These are phyloP conservation scores for Yarrowia yakushimensis DNA, from an alignment of 805 yeast genomes.

Conservation along the genomic window DNA sequence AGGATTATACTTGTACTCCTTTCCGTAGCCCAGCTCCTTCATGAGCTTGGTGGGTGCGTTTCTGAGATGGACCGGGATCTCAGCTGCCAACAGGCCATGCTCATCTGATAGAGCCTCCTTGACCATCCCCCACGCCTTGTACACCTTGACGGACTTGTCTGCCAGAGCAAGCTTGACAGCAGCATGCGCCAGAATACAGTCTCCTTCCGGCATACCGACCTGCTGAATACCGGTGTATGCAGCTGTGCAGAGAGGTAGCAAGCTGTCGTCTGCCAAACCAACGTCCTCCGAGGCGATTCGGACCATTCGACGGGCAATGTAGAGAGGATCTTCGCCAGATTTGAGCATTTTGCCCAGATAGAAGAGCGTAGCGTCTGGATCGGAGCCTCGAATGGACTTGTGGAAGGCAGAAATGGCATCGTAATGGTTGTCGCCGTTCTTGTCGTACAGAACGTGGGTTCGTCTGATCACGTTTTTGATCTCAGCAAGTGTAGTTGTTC, in stretches of 20 bases:
- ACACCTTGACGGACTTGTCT: conserved; percentile 79
- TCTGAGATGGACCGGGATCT: conserved; percentile 67
- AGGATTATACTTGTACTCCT: conserved; percentile 87
- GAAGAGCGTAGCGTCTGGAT: conserved; percentile 85
- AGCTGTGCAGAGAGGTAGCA: conserved; percentile 82
- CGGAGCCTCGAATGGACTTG: conserved; percentile 83
- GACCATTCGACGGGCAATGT: conserved; percentile 85
- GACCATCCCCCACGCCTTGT: conserved; percentile 72
- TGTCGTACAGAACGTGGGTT: conserved; percentile 67
- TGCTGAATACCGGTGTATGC: conserved; percentile 83
- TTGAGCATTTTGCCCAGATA: conserved; percentile 83
- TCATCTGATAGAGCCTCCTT: conserved; percentile 53
- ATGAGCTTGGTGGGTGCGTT: conserved; percentile 93
- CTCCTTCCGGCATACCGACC: conserved; percentile 94
- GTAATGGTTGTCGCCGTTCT: conserved; percentile 87
- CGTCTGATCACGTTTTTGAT: conserved; percentile 47
- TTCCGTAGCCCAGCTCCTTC: conserved; percentile 83
- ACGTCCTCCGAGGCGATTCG: conserved; percentile 94
- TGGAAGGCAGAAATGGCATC: conserved; percentile 96
- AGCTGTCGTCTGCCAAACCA: conserved; percentile 77
- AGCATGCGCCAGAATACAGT: conserved; percentile 83
- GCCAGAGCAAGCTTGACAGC: conserved; percentile 87
- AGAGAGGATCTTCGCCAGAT: conserved; percentile 93
- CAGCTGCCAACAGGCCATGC: conserved; percentile 58
- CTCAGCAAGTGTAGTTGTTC: conserved; percentile 24